phyloP scores from a whole-genome alignment of 176 grass and related monocot genomes.

The Oryza australiensis region DNA sequence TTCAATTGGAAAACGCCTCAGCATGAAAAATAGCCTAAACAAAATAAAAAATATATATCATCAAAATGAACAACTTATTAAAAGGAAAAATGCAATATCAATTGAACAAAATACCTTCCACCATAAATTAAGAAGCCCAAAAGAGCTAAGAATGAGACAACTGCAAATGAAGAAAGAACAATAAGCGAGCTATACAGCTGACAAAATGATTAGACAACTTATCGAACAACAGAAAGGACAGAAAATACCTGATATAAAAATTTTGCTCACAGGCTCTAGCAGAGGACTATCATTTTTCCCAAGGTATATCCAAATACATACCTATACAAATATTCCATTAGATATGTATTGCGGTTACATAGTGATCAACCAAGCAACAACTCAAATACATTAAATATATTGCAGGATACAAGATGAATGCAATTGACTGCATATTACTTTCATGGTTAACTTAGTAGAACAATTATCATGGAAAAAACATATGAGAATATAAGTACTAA shows the following conservation, averaged over 20 bases:
- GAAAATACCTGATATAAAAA: conserved; percentile 76
- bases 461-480: neutral
- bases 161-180: conserved; percentile 49
- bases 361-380: neutral
- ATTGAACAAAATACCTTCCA: conserved; percentile 61
- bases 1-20: conserved; percentile 85
- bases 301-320: conserved; percentile 86
- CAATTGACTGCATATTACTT: neutral
- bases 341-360: neutral
- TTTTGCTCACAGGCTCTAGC: conserved; percentile 57
- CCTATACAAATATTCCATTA: conserved; percentile 36
- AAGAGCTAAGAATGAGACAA: conserved; percentile 72
- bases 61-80: neutral
- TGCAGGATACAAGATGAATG: neutral
- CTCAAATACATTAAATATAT: conserved; percentile 12
- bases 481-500: too few relatives aligned
- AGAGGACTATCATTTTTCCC: conserved; percentile 56
- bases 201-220: conserved; percentile 13
- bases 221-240: neutral
- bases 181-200: conserved; percentile 14
- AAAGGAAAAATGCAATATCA: neutral
- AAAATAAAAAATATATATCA: conserved; percentile 7
- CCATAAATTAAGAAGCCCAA: conserved; percentile 80
- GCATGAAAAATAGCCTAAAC: conserved; percentile 76
- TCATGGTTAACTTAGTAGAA: neutral